Conservation (phyloP, 2,329 filamentous ascomycete genomes). For the Ramularia endophylla region DNA sequence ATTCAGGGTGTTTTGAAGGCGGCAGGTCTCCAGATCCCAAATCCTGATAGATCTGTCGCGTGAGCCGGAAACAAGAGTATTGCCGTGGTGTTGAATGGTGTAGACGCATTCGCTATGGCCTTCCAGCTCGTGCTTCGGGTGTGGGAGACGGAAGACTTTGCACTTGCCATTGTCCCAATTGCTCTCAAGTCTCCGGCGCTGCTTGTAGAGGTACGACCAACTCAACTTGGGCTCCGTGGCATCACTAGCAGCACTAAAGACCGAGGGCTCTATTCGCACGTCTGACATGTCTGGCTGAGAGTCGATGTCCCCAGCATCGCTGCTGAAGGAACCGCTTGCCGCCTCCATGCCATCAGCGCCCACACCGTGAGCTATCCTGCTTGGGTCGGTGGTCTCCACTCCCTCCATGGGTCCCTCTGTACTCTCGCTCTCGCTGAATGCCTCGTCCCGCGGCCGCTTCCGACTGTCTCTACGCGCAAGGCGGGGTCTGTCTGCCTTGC, state of each 20-base stretch:
- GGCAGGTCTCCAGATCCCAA: constrained; percentile 79
- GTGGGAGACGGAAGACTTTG: constrained; percentile 83
- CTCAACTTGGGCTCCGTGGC: constrained; percentile 59
- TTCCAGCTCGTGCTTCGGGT: constrained; percentile 71
- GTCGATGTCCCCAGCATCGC: not conserved
- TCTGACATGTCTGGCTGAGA: constrained; percentile 1
- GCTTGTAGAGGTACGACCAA: constrained; percentile 90
- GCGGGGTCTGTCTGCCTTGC: constrained; percentile 32
- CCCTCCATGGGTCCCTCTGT: constrained; percentile 15
- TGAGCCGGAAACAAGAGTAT: constrained; percentile 88
- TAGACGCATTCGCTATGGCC: constrained; percentile 92
- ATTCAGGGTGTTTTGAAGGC: constrained; percentile 66
- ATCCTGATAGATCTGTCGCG: constrained; percentile 81
- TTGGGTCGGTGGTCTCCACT: constrained; percentile 9
- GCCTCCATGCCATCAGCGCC: constrained; percentile 5
- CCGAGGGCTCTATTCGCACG: constrained; percentile 9
- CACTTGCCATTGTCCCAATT: constrained; percentile 86
- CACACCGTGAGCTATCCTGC: constrained; percentile 1
- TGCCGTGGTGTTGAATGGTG: constrained; percentile 79
- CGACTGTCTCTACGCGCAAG: constrained; percentile 21
- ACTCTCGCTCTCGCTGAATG: constrained; percentile 28
- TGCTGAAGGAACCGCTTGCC: constrained; percentile 6
- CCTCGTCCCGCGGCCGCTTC: constrained; percentile 28
- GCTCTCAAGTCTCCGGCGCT: constrained; percentile 74
- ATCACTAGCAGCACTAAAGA: constrained; percentile 11